phyloP scores from a whole-genome alignment of 345 rosid genomes.

The Corchorus capsularis region DNA sequence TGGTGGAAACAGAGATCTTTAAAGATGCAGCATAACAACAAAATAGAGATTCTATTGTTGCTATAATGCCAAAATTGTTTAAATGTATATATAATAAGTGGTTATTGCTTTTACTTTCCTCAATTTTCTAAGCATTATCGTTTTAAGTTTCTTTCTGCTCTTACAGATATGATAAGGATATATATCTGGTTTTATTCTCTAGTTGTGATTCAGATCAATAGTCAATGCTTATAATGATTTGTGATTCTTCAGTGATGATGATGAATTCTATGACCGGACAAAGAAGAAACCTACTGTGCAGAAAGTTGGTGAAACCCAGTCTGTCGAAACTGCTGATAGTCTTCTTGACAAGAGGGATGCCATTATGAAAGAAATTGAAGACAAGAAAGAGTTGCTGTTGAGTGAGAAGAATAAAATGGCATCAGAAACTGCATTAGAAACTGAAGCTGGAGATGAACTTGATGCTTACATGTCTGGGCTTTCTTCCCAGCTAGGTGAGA shows the following conservation, averaged over 20 bases:
- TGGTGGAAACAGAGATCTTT: conserved; percentile 13
- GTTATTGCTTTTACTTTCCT: neutral
- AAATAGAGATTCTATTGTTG: neutral
- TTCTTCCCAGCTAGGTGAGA: conserved; percentile 79
- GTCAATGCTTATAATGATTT: conserved; percentile 21
- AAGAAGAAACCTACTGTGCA: conserved; percentile 60
- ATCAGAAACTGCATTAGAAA: conserved; percentile 43
- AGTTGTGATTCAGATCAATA: conserved; percentile 3
- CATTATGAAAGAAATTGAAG: conserved; percentile 65
- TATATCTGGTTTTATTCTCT: conserved; percentile 17
- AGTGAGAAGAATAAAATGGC: conserved; percentile 65
- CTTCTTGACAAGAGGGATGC: conserved; percentile 87
- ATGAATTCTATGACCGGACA: conserved; percentile 95
- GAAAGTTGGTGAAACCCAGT: conserved; percentile 56
- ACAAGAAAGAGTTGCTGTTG: conserved; percentile 50
- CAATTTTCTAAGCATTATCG: neutral
- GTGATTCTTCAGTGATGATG: conserved; percentile 68
- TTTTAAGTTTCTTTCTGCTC: neutral
- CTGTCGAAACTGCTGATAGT: conserved; percentile 86
- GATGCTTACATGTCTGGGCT: conserved; percentile 93
- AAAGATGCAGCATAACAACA: neutral
- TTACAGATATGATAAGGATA: conserved; percentile 9
- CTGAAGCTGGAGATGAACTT: conserved; percentile 77
- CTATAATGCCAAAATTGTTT: conserved; percentile 8
- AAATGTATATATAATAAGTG: conserved; percentile 2